Evolutionary conservation across 208 protist species (phyloP).

Genomic region (Naegleria gruberi): DNA sequence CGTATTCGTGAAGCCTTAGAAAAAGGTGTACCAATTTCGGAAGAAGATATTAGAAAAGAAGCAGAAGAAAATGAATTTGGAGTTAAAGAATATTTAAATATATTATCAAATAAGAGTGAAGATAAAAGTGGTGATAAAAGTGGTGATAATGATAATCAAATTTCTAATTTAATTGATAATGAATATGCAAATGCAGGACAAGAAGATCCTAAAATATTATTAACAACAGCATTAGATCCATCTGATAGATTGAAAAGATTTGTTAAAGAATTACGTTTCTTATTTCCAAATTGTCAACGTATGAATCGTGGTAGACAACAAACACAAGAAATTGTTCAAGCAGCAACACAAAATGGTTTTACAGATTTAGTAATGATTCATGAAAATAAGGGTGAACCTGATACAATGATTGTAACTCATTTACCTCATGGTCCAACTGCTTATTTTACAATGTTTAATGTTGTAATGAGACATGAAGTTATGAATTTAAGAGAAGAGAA

Average conservation of each 20-base stretch:
- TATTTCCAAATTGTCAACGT: constrained; percentile 94
- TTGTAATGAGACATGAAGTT: constrained; percentile 94
- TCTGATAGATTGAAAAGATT: constrained; percentile 91
- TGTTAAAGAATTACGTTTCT: constrained; percentile 92
- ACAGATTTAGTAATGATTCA: constrained; percentile 97
- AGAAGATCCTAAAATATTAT: constrained; percentile 91
- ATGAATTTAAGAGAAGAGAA: constrained; percentile 33
- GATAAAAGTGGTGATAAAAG: constrained; percentile 50
- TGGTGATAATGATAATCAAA: constrained; percentile 78
- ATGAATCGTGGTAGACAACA: constrained; percentile 93
- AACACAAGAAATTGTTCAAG: constrained; percentile 53
- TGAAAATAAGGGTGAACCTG: constrained; percentile 93
- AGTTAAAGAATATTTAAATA: constrained; percentile 21
- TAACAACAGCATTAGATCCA: constrained; percentile 96
- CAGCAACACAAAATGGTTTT: constrained; percentile 53
- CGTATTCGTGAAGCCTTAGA: constrained; percentile 53
- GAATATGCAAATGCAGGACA: constrained; percentile 92
- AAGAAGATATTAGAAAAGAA: not conserved
- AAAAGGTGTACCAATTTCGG: constrained; percentile 37
- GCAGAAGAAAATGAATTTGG: constrained; percentile 21
- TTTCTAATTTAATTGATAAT: constrained; percentile 76
- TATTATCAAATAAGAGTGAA: constrained; percentile 73
- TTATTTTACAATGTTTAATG: constrained; percentile 92
- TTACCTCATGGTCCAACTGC: constrained; percentile 97
- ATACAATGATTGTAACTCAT: constrained; percentile 93